Base-by-base conservation (phyloP, 2,329 filamentous ascomycete species). In the Paramyrothecium roridum region DNA sequence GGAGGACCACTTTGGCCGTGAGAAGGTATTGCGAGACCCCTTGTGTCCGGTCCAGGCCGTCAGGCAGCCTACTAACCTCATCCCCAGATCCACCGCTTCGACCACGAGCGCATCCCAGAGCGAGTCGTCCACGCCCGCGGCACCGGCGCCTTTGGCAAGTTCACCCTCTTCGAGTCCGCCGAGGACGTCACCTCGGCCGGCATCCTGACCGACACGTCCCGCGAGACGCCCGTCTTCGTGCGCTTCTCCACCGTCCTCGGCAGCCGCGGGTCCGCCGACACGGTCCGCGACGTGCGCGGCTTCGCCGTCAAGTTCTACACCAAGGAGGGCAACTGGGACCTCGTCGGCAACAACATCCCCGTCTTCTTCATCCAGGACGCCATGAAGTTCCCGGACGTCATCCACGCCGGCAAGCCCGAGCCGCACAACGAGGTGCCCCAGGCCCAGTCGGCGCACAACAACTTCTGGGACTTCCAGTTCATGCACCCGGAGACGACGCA, bases 221-320 rank as follows among this genome's bases (percentile, higher is more conserved):
- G 88, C 61, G 70, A 87, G 62, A 75, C 69, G 0, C 69, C 69
- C 0, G 52, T 71, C 0, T 71, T 71, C 11, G 16, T 71, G 17
- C 85, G 90, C 1, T 93, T 95, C 70, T 93, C 89, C 0, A 93
- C 90, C 0, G 90, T 91, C 0, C 78, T 90, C 2, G 89, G 88
- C 8, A 90, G 85, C 66, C 81, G 86, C 34, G 90, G 90, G 13
- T 90, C 86, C 52, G 88, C 89, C 7, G 90, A 95, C 67, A 93
- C 89, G 0, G 90, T 92, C 1, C 83, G 90, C n/a, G 90, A 95
- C 75, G 88, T 92, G 2, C 84, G 89, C 40, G 90, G 90, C 1
- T 95, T 93, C 59, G 89, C 90, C 0, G 72, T 90, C 59, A 72
- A 73, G 47, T 67, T 72, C 64, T 92, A 92, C 67, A 92, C 89